A percentile compares a stretch with the other conserved stretches of the same genome.
These are phyloP conservation scores for Coemansia asiatica DNA, from an alignment of 192 early-diverging fungal genomes.

Conservation along the genomic window DNA sequence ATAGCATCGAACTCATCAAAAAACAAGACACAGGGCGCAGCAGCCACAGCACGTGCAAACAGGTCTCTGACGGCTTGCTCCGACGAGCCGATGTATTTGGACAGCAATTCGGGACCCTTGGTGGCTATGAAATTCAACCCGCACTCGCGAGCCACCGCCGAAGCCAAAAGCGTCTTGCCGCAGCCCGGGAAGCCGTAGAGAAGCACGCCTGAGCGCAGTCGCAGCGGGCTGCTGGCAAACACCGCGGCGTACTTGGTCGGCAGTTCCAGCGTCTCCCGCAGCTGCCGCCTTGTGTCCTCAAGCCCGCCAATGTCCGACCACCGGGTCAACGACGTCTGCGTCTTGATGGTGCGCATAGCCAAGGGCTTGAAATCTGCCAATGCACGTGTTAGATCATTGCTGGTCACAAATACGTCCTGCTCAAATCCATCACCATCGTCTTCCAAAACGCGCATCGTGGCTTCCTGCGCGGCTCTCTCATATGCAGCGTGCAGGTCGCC, in stretches of 20 bases:
- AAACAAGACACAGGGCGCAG: constrained; percentile 92
- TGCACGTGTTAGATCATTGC: constrained; percentile 72
- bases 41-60: constrained; percentile 90
- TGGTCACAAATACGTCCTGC: constrained; percentile 47
- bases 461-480: constrained; percentile 79
- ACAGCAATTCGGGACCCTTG: constrained; percentile 96
- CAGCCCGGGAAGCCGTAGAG: constrained; percentile 98
- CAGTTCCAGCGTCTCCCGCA: constrained; percentile 94
- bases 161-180: constrained; percentile 95
- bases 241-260: constrained; percentile 90
- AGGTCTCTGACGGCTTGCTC: constrained; percentile 93
- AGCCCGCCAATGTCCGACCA: constrained; percentile 93
- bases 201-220: constrained; percentile 88
- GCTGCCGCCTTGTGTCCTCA: constrained; percentile 70
- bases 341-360: constrained; percentile 74
- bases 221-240: constrained; percentile 83
- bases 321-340: constrained; percentile 70
- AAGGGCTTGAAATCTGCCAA: constrained; percentile 77
- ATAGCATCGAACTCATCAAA: constrained; percentile 99
- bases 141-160: constrained; percentile 94
- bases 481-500: constrained; percentile 76
- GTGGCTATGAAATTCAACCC: constrained; percentile 96
- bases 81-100: constrained; percentile 98
- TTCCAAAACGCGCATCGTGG: constrained; percentile 65
- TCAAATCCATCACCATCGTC: constrained; percentile 21